A percentile compares a stretch with the other conserved stretches of the same genome.
Evolutionary conservation across 2,329 filamentous ascomycete species (phyloP).

Genomic region (Fusarium solani-melongenae): DNA sequence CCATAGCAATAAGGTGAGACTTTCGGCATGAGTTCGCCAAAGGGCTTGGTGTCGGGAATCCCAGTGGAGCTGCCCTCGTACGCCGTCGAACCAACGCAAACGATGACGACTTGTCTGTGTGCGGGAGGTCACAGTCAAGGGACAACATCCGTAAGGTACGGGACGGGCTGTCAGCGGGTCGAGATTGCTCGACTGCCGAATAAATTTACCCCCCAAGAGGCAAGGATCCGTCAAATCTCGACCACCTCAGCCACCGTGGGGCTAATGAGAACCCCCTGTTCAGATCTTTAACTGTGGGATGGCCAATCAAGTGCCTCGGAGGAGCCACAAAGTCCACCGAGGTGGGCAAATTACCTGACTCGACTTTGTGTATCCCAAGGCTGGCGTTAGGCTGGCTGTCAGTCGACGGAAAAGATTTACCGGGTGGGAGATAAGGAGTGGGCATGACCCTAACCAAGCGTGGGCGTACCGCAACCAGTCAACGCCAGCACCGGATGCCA

Average conservation of each 20-base stretch:
- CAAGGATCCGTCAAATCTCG: not conserved
- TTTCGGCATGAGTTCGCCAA: not conserved
- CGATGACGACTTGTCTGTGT: not conserved
- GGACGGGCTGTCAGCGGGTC: not conserved
- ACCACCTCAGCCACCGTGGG: not conserved
- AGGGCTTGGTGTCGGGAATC: not conserved
- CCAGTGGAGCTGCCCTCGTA: slow-evolving; percentile 3
- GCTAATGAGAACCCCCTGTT: not conserved
- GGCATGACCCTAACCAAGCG: not conserved
- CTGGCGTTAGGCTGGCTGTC: not conserved
- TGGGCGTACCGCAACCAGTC: slow-evolving; percentile 1
- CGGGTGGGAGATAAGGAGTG: slow-evolving; percentile 16
- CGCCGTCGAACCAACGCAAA: not conserved
- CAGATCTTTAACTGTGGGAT: not conserved
- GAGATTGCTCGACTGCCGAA: not conserved
- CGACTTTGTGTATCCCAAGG: not conserved
- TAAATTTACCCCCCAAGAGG: not conserved
- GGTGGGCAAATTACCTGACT: not conserved
- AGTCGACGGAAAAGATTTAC: slow-evolving; percentile 28
- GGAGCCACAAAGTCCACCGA: not conserved
- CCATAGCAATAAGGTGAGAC: not conserved
- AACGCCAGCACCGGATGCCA: slow-evolving; percentile 25
- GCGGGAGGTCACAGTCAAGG: not conserved
- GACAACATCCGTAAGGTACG: not conserved
- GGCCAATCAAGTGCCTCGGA: not conserved